Base-by-base conservation (phyloP, 129 eudicot species). In the Ambrosia artemisiifolia region DNA sequence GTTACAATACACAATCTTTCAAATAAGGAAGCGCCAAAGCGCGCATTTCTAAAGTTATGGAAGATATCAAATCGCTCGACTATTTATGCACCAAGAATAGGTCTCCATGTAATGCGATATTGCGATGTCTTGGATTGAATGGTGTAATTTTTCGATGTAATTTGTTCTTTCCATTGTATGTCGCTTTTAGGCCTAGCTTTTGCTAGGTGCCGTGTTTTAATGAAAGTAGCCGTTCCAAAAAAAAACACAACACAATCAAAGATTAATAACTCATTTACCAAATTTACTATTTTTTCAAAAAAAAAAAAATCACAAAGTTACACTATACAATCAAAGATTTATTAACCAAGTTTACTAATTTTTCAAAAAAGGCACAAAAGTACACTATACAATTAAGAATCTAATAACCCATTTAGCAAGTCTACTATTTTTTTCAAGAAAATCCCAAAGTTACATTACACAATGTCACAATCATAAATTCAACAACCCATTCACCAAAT, bases 321-420 rank as follows among this genome's bases (percentile, higher is more conserved):
- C 70, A 50, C 32, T 32, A 11, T 28, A 50, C 17, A 42, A 42
- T 63, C 33, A 11, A 4, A 50, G 50, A 40, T 34, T 71, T 38
- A 18, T 2, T 67, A 48, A 79, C 46, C 65, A 65, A 67, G 75
- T 63, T 53, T 35, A 35, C 38, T 5, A 3, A 35, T 35, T 35
- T 35, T 19, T 60, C 42, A 65, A 24, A 10, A 53, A 65, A 55
- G 14, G 42, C 59, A 64, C 44, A 74, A 38, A 65, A 11, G 30
- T 19, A 20, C 72, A 54, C 36, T 35, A 14, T 38, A 55, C 42
- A 48, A 33, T 67, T 32, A n/a, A 51, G n/a, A 33, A 48, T 47
- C 53, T 48, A 71, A 16, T 5, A 66, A 72, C 81, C 81, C 63
- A 30, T 3, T 74, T 61, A 78, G 48, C 73, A 68, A 60, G 74